Conservation (phyloP, 2,329 filamentous ascomycete species). For the Pseudocercospora pini-densiflorae region DNA sequence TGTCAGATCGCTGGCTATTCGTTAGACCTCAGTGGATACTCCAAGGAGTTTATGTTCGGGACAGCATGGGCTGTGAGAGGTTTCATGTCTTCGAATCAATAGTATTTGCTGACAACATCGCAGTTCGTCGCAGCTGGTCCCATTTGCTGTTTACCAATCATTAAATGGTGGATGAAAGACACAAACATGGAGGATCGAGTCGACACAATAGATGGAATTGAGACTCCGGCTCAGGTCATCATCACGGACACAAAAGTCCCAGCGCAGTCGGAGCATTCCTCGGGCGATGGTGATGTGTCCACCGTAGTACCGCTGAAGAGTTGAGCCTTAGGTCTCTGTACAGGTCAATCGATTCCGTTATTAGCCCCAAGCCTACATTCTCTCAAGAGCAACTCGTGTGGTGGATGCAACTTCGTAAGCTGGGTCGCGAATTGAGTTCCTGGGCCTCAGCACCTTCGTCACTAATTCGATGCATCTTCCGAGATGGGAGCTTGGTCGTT, state of each 20-base stretch:
- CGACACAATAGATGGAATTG: neutral
- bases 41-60: slow-evolving; percentile 16
- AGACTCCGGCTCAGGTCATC: neutral
- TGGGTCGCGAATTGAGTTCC: no score
- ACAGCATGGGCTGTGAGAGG: slow-evolving; percentile 9
- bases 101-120: neutral
- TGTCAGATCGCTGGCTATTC: slow-evolving; percentile 11
- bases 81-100: neutral
- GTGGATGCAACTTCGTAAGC: no score
- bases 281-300: neutral
- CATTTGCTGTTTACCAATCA: slow-evolving; percentile 9
- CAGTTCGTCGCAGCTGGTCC: slow-evolving; percentile 13
- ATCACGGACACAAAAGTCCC: neutral
- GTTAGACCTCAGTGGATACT: slow-evolving; percentile 12
- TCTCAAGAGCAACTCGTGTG: no score
- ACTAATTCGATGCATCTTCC: neutral
- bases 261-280: neutral
- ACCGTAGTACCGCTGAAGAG: neutral
- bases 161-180: slow-evolving; percentile 15
- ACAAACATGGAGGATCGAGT: slow-evolving; percentile 15
- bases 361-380: no score
- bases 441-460: neutral
- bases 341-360: neutral
- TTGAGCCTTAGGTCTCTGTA: neutral
- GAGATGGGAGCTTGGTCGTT: neutral